phyloP scores from a whole-genome alignment of 2,329 filamentous ascomycete genomes.

The Aspergillus neotritici region DNA sequence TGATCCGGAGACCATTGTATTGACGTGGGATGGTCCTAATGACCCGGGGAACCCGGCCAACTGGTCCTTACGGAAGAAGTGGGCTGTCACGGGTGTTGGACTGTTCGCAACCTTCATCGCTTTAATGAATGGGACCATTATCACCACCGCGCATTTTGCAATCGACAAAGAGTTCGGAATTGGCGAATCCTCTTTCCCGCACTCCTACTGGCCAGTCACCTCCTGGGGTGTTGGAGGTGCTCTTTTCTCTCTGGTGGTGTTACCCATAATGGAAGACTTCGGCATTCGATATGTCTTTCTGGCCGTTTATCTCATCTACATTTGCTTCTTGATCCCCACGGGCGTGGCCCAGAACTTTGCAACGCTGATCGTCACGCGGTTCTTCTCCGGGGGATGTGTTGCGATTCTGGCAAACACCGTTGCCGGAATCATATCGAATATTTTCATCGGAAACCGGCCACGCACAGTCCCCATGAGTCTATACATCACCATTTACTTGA shows the following conservation, averaged over 20 bases:
- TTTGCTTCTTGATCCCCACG: conserved; percentile 39
- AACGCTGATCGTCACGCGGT: conserved; percentile 38
- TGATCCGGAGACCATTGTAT: too few relatives aligned
- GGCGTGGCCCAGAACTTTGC: conserved; percentile 42
- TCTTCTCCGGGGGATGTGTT: conserved; percentile 40
- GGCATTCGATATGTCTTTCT: conserved; percentile 40
- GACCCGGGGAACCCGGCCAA: conserved; percentile 37
- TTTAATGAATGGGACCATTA: conserved; percentile 35
- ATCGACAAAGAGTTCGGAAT: conserved; percentile 32
- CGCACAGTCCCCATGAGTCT: conserved; percentile 38
- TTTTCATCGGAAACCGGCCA: conserved; percentile 26
- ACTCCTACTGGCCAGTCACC: conserved; percentile 30
- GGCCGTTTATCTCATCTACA: conserved; percentile 30
- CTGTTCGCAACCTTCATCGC: conserved; percentile 29
- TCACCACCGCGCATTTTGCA: conserved; percentile 32
- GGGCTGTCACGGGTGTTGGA: conserved; percentile 26
- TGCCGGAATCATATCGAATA: conserved; percentile 25
- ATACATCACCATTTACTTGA: conserved; percentile 37
- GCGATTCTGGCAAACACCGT: conserved; percentile 35
- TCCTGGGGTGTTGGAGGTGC: conserved; percentile 29
- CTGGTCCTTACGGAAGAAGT: conserved; percentile 34
- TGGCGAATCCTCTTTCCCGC: conserved; percentile 25
- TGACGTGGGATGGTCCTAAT: too few relatives aligned
- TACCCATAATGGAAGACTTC: conserved; percentile 36
- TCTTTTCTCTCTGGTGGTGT: conserved; percentile 23